Conservation (phyloP, 495 filamentous ascomycete species). For the Mytilinidion resinicola region DNA sequence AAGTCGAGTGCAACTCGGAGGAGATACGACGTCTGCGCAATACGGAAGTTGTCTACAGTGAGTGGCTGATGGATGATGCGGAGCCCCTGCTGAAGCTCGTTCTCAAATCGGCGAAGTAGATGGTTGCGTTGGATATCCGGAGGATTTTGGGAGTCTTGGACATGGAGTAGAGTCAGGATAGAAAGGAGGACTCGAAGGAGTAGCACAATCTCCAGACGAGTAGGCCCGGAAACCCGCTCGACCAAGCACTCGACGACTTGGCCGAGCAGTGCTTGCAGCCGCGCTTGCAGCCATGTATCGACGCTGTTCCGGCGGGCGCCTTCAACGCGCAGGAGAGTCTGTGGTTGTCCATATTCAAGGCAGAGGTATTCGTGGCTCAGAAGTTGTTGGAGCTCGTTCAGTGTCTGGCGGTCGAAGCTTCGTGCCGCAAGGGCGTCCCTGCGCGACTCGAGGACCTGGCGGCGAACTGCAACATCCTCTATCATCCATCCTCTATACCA, state of each 20-base stretch:
- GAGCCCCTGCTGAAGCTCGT: neutral
- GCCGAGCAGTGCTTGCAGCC: neutral
- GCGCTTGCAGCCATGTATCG: neutral
- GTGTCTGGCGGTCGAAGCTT: neutral
- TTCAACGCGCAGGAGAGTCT: neutral
- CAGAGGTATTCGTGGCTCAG: constrained; percentile 1
- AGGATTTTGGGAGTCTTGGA: neutral
- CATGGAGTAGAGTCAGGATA: neutral
- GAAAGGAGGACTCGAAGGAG: neutral
- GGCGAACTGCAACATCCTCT: neutral
- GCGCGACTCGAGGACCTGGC: neutral
- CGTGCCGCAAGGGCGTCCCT: neutral
- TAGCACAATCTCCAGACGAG: neutral
- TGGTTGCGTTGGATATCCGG: neutral
- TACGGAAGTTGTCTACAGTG: neutral
- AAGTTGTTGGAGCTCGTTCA: neutral
- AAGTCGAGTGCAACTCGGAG: neutral
- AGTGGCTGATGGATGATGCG: neutral
- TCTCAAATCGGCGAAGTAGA: neutral
- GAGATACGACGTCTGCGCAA: neutral
- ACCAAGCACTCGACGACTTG: neutral
- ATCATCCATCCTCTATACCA: constrained; percentile 1
- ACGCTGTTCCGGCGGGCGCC: neutral
- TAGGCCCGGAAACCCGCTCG: neutral
- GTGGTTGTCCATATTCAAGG: neutral